Evolutionary conservation across 495 filamentous ascomycete genomes (phyloP), one percentile per base, ranked within the genome.

Genomic region (Neurospora discreta): DNA sequence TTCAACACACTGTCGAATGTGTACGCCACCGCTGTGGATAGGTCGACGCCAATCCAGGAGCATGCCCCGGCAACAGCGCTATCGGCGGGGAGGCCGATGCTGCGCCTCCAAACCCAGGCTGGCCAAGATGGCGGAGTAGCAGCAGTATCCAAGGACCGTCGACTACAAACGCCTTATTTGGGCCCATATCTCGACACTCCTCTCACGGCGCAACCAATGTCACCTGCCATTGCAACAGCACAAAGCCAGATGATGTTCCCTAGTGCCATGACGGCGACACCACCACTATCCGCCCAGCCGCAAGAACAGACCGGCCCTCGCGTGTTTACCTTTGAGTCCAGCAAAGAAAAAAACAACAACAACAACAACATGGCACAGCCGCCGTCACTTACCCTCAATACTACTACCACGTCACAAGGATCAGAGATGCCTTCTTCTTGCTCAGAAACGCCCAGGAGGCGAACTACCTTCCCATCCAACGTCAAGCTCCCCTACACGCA

Each of bases 1-100:
- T 91, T 92, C 79, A 96, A 95, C 78, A 96, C 92, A 42, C 90
- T 93, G 74, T 89, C 88, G 40, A 95, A 96, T 79, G 88, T 89
- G 71, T 93, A 93, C 78, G 89, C 91, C 39, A 86, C 86, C 40
- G 82, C 86, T n/a, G 89, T 88, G 18, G 88, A 90, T 68, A 84
- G 87, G 68, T 89, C 91, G 41, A 87, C 89, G 8, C 87, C 88
- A 16, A 76, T 78, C n/a, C 78, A 81, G 68, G 79, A 79, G 58
- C 82, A 80, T 18, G 79, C 82, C 42, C 71, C 83, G 44, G 79
- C 79, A 10, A 80, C 82, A 60, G 81, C 85, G 72, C 40, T 78
- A 68, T 74, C 69, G 39, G 75, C 77, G 39, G 80, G 77, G 23
- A 80, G 80, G 23, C 80, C 85, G 38, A 74, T 83, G 40, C 77